phyloP scores from a whole-genome alignment of 73 alveolate genomes.

The Stentor roeselii region DNA sequence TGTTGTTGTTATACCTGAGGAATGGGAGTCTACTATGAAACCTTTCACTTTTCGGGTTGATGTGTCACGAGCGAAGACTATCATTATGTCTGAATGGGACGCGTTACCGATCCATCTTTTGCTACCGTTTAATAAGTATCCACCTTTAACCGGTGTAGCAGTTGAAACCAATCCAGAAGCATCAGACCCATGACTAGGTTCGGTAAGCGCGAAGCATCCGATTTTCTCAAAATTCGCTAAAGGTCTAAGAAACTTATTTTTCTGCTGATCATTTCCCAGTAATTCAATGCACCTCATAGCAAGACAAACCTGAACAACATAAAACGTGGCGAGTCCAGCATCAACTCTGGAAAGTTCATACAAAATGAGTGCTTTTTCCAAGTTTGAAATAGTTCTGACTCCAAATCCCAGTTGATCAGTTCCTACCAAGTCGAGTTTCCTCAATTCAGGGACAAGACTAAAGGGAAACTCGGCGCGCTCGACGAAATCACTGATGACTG shows the following conservation, averaged over 20 bases:
- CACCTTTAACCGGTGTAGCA: slow-evolving; percentile 53
- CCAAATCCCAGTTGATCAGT: not conserved
- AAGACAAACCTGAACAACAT: slow-evolving; percentile 33
- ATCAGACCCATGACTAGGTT: slow-evolving; percentile 63
- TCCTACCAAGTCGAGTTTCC: not conserved
- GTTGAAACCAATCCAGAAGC: slow-evolving; percentile 56
- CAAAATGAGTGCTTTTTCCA: slow-evolving; percentile 37
- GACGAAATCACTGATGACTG: not conserved
- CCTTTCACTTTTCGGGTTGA: slow-evolving; percentile 42
- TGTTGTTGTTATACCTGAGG: slow-evolving; percentile 37
- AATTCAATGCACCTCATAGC: slow-evolving; percentile 42
- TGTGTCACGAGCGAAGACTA: slow-evolving; percentile 57
- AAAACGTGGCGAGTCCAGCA: slow-evolving; percentile 46
- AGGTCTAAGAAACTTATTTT: slow-evolving; percentile 39
- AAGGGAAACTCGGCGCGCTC: slow-evolving; percentile 22
- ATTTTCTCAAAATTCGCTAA: slow-evolving; percentile 33
- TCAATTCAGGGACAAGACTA: not conserved
- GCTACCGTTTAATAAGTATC: slow-evolving; percentile 54
- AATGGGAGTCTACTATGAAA: slow-evolving; percentile 40
- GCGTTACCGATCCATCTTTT: slow-evolving; percentile 74
- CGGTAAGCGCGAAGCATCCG: slow-evolving; percentile 54
- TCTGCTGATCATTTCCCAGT: slow-evolving; percentile 59
- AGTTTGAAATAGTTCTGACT: not conserved
- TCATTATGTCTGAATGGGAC: slow-evolving; percentile 36
- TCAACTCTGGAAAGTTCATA: slow-evolving; percentile 52